A percentile compares a stretch with the other conserved stretches of the same genome.
Conservation (phyloP, 2,329 filamentous ascomycete genomes). For the Neoascochyta sp. region DNA sequence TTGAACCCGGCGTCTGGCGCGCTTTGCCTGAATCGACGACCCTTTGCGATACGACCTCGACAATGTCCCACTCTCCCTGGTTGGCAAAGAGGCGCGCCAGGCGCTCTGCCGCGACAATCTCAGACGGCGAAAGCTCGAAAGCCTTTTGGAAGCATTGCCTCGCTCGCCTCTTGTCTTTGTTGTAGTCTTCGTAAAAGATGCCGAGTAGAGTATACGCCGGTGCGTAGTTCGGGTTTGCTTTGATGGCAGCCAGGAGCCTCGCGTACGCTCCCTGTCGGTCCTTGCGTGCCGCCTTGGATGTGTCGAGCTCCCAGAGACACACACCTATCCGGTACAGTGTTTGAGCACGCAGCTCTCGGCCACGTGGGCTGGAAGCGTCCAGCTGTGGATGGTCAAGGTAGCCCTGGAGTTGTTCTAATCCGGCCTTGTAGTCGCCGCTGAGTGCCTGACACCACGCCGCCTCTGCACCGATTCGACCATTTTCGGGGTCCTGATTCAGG, state of each 20-base stretch:
- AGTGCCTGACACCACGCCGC: conserved; percentile 89
- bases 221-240: conserved; percentile 81
- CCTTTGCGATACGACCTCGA: conserved; percentile 85
- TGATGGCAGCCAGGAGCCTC: conserved; percentile 77
- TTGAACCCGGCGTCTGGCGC: conserved; percentile 84
- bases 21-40: conserved; percentile 94
- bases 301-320: conserved; percentile 81
- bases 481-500: conserved; percentile 65
- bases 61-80: conserved; percentile 91
- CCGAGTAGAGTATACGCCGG: conserved; percentile 89
- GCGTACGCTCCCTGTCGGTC: conserved; percentile 78
- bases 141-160: conserved; percentile 95
- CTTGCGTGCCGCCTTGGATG: conserved; percentile 70
- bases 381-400: conserved; percentile 61
- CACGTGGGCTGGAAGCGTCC: conserved; percentile 56
- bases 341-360: conserved; percentile 73
- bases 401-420: conserved; percentile 65
- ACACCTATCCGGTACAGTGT: conserved; percentile 82
- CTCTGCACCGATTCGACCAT: conserved; percentile 78
- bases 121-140: conserved; percentile 83
- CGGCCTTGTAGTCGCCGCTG: conserved; percentile 68
- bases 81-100: conserved; percentile 84
- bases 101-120: conserved; percentile 81
- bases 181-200: conserved; percentile 87
- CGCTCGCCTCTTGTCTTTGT: conserved; percentile 78